Conservation (phyloP, 768 basidiomycete genomes). For the Pisolithus tinctorius region DNA sequence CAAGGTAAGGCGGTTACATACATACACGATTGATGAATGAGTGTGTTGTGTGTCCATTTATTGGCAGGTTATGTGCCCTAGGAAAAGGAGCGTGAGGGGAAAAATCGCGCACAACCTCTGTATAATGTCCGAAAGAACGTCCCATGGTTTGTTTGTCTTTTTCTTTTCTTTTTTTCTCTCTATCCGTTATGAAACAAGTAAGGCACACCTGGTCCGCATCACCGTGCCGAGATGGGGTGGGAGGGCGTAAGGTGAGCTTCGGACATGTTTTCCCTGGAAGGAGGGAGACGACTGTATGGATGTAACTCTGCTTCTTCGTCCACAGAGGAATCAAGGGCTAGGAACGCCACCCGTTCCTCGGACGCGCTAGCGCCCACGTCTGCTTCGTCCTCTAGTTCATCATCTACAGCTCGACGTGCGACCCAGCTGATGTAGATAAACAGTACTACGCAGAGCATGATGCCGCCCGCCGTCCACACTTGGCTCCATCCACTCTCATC, state of each 20-base stretch:
- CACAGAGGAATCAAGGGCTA: slow-evolving; percentile 21
- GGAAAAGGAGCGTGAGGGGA: neutral
- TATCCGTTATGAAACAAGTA: slow-evolving; percentile 9
- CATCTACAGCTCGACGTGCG: slow-evolving; percentile 63
- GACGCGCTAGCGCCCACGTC: slow-evolving; percentile 23
- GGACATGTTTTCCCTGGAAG: slow-evolving; percentile 32
- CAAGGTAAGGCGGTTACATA: neutral
- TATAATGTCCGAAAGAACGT: slow-evolving; percentile 1
- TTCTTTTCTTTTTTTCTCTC: slow-evolving; percentile 12
- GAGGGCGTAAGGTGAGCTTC: slow-evolving; percentile 36
- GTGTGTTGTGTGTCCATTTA: neutral
- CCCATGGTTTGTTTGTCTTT: slow-evolving; percentile 11
- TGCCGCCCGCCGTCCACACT: slow-evolving; percentile 63
- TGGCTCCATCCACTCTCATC: slow-evolving; percentile 42
- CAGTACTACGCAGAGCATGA: slow-evolving; percentile 64
- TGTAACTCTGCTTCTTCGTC: slow-evolving; percentile 18
- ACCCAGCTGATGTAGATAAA: slow-evolving; percentile 77
- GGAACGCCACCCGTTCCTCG: slow-evolving; percentile 47
- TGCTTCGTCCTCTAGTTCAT: slow-evolving; percentile 42
- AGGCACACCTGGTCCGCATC: slow-evolving; percentile 4
- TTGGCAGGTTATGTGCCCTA: neutral
- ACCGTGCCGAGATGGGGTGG: slow-evolving; percentile 11
- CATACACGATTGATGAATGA: neutral
- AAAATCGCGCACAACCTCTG: neutral
- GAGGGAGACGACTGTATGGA: slow-evolving; percentile 13